A percentile compares a stretch with the other conserved stretches of the same genome.
Evolutionary conservation across 257 asterid genomes (phyloP).

Genomic region (Ligustrum vulgare): DNA sequence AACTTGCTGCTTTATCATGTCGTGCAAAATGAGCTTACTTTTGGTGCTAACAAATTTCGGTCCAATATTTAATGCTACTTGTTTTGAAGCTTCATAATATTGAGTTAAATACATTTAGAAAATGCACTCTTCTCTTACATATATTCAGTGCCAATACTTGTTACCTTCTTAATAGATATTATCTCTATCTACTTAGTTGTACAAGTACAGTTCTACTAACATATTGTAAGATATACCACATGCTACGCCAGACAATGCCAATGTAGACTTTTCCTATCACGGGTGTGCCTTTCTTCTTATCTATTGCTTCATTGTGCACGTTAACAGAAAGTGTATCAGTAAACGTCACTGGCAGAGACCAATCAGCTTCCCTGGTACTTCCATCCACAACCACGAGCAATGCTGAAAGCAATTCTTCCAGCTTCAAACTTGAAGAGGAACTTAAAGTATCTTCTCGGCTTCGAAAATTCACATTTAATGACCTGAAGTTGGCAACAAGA

Average conservation of each 20-base stretch:
- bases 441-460: slow-evolving; percentile 63
- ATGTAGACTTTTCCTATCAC: no score
- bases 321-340: slow-evolving; percentile 55
- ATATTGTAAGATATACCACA: not conserved
- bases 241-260: not conserved
- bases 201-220: not conserved
- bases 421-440: slow-evolving; percentile 61
- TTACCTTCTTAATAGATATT: not conserved
- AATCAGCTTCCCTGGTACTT: slow-evolving; percentile 37
- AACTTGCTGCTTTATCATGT: no score
- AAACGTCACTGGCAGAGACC: slow-evolving; percentile 44
- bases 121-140: not conserved
- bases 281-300: not conserved
- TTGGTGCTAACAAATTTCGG: not conserved
- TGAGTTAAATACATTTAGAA: not conserved
- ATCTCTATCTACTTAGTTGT: not conserved
- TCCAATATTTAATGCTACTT: not conserved
- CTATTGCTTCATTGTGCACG: slow-evolving; percentile 10
- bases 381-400: slow-evolving; percentile 65
- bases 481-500: slow-evolving; percentile 65
- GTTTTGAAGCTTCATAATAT: not conserved
- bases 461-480: slow-evolving; percentile 59
- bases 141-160: not conserved
- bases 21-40: not conserved
- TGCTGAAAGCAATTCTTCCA: slow-evolving; percentile 57